Conservation (phyloP, 108 stramenopile genomes). For the Cyclotella baltica region DNA sequence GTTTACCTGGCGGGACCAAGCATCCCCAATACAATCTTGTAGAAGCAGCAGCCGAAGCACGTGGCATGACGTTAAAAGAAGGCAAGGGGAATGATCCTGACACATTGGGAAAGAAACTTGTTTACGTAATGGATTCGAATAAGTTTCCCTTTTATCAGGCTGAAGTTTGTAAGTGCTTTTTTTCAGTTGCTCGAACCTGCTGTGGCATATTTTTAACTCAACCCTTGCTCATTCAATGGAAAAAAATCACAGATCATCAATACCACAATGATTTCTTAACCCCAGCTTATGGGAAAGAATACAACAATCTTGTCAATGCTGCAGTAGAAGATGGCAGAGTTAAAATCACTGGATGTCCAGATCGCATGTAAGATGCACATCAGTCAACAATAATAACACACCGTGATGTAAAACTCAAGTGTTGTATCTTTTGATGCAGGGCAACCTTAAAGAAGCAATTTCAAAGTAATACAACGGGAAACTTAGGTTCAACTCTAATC, state of each 20-base stretch:
- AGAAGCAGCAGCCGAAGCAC: constrained; percentile 59
- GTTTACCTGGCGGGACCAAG: constrained; percentile 71
- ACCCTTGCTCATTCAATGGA: too few relatives aligned
- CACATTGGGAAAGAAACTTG: constrained; percentile 69
- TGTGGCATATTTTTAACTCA: not conserved
- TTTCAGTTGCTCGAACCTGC: not conserved
- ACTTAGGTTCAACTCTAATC: not conserved
- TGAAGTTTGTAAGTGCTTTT: constrained; percentile 54
- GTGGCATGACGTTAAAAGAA: constrained; percentile 63
- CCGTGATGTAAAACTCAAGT: not conserved
- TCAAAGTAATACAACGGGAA: not conserved
- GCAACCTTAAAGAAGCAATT: not conserved
- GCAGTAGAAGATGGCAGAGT: constrained; percentile 81
- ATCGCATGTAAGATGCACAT: constrained; percentile 69
- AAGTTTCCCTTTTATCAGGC: constrained; percentile 80
- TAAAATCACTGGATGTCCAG: constrained; percentile 83
- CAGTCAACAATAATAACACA: not conserved
- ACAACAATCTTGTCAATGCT: constrained; percentile 69
- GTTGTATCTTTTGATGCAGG: constrained; percentile 1
- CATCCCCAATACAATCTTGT: constrained; percentile 54
- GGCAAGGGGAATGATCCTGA: constrained; percentile 85
- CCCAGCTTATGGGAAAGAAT: constrained; percentile 77
- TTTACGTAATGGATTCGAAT: constrained; percentile 78
- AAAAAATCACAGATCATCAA: constrained; percentile 71
- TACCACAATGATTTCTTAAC: constrained; percentile 82